Base-by-base conservation (phyloP, 192 early-diverging fungal genomes). In the Umbelopsis isabellina region DNA sequence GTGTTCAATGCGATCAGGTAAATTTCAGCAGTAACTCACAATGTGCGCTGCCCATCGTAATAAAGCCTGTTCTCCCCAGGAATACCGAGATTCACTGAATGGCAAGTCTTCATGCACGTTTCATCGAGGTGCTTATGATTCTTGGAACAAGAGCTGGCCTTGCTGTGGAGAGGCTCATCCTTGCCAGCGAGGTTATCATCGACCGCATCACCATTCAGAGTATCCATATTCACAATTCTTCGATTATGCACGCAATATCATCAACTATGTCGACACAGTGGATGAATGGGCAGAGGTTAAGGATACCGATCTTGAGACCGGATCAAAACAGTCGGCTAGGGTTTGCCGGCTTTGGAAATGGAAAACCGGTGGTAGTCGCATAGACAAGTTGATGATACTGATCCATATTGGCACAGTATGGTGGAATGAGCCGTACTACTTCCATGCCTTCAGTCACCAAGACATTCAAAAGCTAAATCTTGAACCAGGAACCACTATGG, bases 341-440 rank as follows among this genome's bases (percentile, higher is more conserved):
- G 47, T 83, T 5, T 72, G 82, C 44, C 78, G 75, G 22, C 51
- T 85, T 27, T 11, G 81, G 35, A 71, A 81, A 41, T 85, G 81
- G 81, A 58, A 67, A 1, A 52, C 72, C 0, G 33, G n/a, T 0
- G 69, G 72, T 13, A 65, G 72, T 20, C 33, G 37, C 41, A 68
- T 85, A 15, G 22, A 51, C 23, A 74, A 83, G 66, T 70, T 69
- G 11, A 70, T 76, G 67, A 74, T 85, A 49, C 46, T 83, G 15
- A 72, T 85, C 51, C 75, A 69, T 66, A 70, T 81, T 44, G 83
- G 83, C 22, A 55, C 58, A 0, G 68, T 83, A n/a, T 68, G 46
- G 48, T 79, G 20, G 49, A 71, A 77, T 1, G 20, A 11, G 27
- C 53, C 71, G 9, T 79, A 80, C 50, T 74, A 73, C 66, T 80